A percentile compares a stretch with the other conserved stretches of the same genome.
These are phyloP conservation scores for Harringtonia lauricola DNA, from an alignment of 2,329 filamentous ascomycete species.

Conservation along the genomic window DNA sequence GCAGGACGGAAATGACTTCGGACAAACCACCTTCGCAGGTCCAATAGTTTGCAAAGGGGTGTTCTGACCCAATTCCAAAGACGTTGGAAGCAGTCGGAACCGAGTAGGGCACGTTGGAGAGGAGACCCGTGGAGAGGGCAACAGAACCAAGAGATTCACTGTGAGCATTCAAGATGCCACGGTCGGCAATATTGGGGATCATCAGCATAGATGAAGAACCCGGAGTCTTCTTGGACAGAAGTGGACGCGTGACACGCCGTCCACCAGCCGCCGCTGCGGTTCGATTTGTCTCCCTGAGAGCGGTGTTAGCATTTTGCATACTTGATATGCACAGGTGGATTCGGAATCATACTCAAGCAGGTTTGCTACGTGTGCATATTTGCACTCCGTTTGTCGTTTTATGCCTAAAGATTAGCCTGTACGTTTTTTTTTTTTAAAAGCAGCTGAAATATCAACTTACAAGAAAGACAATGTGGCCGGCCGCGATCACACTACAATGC, in stretches of 20 bases:
- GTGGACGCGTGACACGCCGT: conserved; percentile 44
- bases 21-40: conserved; percentile 64
- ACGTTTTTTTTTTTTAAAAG: not conserved
- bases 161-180: conserved; percentile 34
- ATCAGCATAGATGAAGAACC: conserved; percentile 25
- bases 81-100: conserved; percentile 62
- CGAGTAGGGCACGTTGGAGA: conserved; percentile 65
- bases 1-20: conserved; percentile 66
- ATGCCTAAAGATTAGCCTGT: conserved; percentile 26
- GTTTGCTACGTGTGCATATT: conserved; percentile 67
- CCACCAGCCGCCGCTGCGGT: conserved; percentile 33
- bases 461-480: conserved; percentile 56
- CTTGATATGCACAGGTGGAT: too few species aligned
- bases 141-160: conserved; percentile 35
- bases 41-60: conserved; percentile 79
- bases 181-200: conserved; percentile 45
- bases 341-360: conserved; percentile 65
- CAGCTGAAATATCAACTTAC: conserved; percentile 27
- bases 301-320: not conserved
- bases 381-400: conserved; percentile 65
- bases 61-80: conserved; percentile 69
- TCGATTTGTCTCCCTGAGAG: conserved; percentile 47
- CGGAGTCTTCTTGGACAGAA: conserved; percentile 35
- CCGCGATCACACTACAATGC: conserved; percentile 57
- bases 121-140: conserved; percentile 46